Evolutionary conservation across 2,329 filamentous ascomycete genomes (phyloP), one percentile per base, ranked within the genome.

Genomic region (Verticillium isaacii): DNA sequence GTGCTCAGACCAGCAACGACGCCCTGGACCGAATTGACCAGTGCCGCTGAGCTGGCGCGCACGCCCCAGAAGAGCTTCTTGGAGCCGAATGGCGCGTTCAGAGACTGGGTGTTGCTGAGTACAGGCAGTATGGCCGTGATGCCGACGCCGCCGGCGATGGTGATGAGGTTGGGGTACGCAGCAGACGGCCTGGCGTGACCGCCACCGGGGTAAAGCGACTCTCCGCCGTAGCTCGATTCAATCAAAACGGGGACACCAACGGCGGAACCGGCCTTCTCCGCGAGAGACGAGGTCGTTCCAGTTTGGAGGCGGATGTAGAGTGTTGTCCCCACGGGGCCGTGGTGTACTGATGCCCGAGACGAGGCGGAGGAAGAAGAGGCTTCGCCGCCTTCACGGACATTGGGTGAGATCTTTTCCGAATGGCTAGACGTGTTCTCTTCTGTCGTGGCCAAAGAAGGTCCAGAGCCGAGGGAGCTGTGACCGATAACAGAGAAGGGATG

Each of bases 81-180:
- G 0, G 63, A 65, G 0, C 72, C 71, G 8, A 67, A 32, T 5
- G 66, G 61, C 14, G 62, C 60, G 6, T 64, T 67, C 14, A 68
- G 60, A 5, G 62, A 69, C 6, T 68, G 58, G 1, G 68, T 68
- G 34, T 58, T 59, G 50, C 66, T 64, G 2, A 73, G 64, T 3
- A 58, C 57, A 37, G 72, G 70, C 1, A 74, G 56, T 0, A 72
- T 66, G 5, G 66, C 72, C 2, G 72, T 72, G 41, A 73, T 62
- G 17, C 72, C 72, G 6, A 73, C 72, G 32, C 72, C 72, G 3
- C 72, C 72, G 0, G 71, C 71, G 6, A 74, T 71, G 60, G 66
- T 68, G 7, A 74, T 58, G 0, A 70, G 58, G 36, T 70, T 69
- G 6, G 71, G 55, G n/a, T 37, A 58, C 14, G 52, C 52, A 32